A percentile compares a stretch with the other conserved stretches of the same genome.
These are phyloP conservation scores for Houttuynia cordata DNA, from an alignment of 164 flowering plant genomes.

Conservation along the genomic window DNA sequence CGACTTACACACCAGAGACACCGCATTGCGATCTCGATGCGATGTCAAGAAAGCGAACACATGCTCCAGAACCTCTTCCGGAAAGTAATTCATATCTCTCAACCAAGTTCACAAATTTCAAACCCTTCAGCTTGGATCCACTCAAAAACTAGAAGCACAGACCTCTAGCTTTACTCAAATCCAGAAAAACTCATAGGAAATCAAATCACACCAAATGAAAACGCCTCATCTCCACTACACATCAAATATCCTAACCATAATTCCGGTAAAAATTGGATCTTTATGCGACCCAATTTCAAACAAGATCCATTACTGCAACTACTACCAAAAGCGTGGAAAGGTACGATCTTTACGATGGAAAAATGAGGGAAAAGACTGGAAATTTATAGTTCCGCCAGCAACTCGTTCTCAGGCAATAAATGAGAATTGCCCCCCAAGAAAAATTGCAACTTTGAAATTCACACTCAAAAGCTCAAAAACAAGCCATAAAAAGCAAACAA, in stretches of 20 bases:
- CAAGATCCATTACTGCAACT: background rate
- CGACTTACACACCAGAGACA: constrained; percentile 70
- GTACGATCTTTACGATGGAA: background rate
- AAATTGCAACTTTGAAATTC: no score
- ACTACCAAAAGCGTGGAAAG: no score
- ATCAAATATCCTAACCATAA: no score
- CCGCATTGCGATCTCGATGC: constrained; percentile 61
- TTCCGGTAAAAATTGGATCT: no score
- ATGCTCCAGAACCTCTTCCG: constrained; percentile 79
- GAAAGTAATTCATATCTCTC: constrained; percentile 52
- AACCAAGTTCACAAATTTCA: background rate
- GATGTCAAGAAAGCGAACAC: constrained; percentile 51
- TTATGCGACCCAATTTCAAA: background rate
- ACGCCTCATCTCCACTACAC: no score
- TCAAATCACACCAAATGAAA: no score
- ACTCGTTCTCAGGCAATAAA: background rate
- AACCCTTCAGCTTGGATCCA: background rate
- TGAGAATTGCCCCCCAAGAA: background rate
- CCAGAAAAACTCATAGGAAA: background rate
- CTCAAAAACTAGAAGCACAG: background rate
- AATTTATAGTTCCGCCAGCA: background rate
- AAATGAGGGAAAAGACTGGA: background rate
- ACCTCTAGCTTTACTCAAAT: background rate
- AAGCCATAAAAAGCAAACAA: no score
- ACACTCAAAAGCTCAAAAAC: background rate